Conservation (phyloP, 441 rosid species). For the Corymbia citriodora region DNA sequence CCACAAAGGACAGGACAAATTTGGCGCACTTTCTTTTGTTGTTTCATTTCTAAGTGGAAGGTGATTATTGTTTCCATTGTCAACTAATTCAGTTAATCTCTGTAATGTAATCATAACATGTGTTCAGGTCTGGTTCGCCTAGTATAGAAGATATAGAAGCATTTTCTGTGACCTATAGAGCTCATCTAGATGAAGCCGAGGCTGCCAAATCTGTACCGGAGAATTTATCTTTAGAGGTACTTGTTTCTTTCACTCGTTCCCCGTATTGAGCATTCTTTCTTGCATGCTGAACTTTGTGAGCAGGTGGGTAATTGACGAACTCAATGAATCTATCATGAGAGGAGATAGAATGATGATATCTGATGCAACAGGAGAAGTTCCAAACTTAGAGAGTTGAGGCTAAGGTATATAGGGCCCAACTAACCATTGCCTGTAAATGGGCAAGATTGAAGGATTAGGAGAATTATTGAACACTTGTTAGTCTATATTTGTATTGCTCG, state of each 20-base stretch:
- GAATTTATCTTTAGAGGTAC: conserved; percentile 62
- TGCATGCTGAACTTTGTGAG: not conserved
- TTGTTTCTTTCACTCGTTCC: not conserved
- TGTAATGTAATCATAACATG: conserved; percentile 5
- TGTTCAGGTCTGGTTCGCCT: conserved; percentile 64
- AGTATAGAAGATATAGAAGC: conserved; percentile 73
- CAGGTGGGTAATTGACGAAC: not conserved
- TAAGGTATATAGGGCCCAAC: not conserved
- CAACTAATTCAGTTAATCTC: not conserved
- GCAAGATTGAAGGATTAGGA: not conserved
- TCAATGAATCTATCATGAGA: not conserved
- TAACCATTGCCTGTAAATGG: not conserved
- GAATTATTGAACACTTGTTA: not conserved
- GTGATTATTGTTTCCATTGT: not conserved
- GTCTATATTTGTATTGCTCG: not conserved
- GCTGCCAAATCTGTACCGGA: conserved; percentile 56
- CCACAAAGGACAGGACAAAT: not conserved
- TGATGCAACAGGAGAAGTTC: not conserved
- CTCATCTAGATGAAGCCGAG: conserved; percentile 65
- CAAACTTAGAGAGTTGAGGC: not conserved
- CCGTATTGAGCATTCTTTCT: not conserved
- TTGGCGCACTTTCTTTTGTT: not conserved
- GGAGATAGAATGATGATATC: not conserved
- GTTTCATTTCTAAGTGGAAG: not conserved
- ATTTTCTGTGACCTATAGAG: conserved; percentile 52